Conservation (phyloP, 2,329 filamentous ascomycete genomes). For the Colletotrichum simmondsii region DNA sequence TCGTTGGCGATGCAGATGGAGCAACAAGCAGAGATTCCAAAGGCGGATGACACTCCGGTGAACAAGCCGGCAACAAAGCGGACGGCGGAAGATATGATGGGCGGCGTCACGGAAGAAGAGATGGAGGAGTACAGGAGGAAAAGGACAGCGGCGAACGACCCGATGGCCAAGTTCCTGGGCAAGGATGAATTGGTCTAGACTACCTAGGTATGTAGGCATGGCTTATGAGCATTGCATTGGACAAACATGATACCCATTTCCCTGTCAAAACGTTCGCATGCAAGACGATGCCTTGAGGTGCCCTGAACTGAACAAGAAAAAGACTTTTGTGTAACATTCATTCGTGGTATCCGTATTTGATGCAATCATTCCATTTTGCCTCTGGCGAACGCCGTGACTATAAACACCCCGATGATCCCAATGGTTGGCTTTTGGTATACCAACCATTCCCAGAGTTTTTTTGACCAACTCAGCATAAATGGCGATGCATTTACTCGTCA, state of each 20-base stretch:
- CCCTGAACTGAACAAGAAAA: slow-evolving; percentile 18
- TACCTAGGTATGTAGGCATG: slow-evolving; percentile 37
- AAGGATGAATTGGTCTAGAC: slow-evolving; percentile 72
- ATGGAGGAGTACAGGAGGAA: slow-evolving; percentile 87
- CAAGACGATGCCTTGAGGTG: slow-evolving; percentile 3
- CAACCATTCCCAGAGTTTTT: slow-evolving; percentile 40
- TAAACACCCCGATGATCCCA: slow-evolving; percentile 53
- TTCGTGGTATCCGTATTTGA: slow-evolving; percentile 35
- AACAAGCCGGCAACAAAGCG: slow-evolving; percentile 69
- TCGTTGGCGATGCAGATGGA: slow-evolving; percentile 47
- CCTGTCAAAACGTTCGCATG: slow-evolving; percentile 19
- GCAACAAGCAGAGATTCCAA: slow-evolving; percentile 36
- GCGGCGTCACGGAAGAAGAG: slow-evolving; percentile 83
- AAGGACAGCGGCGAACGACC: slow-evolving; percentile 79
- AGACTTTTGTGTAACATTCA: slow-evolving; percentile 33
- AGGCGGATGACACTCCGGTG: slow-evolving; percentile 43
- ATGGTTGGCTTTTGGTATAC: slow-evolving; percentile 47
- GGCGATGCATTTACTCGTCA: slow-evolving; percentile 69
- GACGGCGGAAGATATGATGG: slow-evolving; percentile 81
- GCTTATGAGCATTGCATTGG: slow-evolving; percentile 5
- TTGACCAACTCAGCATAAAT: slow-evolving; percentile 34
- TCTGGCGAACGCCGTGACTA: slow-evolving; percentile 63
- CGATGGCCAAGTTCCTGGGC: slow-evolving; percentile 85
- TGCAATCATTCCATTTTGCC: slow-evolving; percentile 57
- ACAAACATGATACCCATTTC: slow-evolving; percentile 35